These are phyloP conservation scores for Suillus spraguei DNA, from an alignment of 768 basidiomycete genomes.

Conservation along the genomic window DNA sequence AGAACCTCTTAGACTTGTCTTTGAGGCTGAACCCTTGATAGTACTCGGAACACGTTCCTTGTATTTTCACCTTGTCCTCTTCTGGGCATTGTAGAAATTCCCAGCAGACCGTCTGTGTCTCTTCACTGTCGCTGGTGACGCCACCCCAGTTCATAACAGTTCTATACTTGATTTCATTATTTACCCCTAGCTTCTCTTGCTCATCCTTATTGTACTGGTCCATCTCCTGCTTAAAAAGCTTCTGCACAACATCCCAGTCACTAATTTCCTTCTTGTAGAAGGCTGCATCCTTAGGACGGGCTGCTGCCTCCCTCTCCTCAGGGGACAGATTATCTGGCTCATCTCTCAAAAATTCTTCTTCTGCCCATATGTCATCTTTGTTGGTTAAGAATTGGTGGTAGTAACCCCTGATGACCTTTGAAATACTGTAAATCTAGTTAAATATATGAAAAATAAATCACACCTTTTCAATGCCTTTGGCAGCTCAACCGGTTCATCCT, in stretches of 20 bases:
- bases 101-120: too few species aligned
- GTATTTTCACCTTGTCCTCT: too few species aligned
- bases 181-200: neutral
- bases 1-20: too few species aligned
- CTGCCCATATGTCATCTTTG: neutral
- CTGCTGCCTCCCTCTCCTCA: neutral
- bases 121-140: too few species aligned
- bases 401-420: neutral
- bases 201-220: neutral
- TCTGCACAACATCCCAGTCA: neutral
- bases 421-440: neutral
- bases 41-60: too few species aligned
- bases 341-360: neutral
- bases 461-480: slow-evolving; percentile 1
- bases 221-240: neutral
- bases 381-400: neutral
- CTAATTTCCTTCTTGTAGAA: neutral
- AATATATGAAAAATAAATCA: neutral
- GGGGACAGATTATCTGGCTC: neutral
- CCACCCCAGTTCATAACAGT: too few species aligned
- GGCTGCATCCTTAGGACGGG: neutral
- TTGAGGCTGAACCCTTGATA: too few species aligned
- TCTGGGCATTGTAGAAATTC: too few species aligned
- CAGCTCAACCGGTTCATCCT: neutral
- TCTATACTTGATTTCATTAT: neutral